These are phyloP conservation scores for Avena atlantica DNA, from an alignment of 176 grass and related monocot genomes.

Conservation along the genomic window DNA sequence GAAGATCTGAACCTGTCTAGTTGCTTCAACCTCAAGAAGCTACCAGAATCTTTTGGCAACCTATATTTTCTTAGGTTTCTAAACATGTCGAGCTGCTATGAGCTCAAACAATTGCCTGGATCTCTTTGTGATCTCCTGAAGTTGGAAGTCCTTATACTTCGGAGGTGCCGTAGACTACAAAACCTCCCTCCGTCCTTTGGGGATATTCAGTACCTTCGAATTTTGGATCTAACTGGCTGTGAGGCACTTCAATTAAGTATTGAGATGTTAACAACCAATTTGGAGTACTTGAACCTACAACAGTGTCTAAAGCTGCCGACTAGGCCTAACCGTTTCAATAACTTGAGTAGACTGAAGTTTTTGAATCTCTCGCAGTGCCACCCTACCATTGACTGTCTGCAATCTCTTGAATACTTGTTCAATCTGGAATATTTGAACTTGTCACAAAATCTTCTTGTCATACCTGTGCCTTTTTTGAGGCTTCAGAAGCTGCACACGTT, in stretches of 20 bases:
- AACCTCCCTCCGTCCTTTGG: conserved; percentile 32
- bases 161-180: conserved; percentile 35
- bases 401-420: conserved; percentile 30
- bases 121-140: conserved; percentile 28
- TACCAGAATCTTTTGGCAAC: conserved; percentile 51
- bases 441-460: conserved; percentile 11
- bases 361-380: conserved; percentile 37
- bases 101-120: conserved; percentile 32
- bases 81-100: conserved; percentile 46
- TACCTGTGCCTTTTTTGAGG: conserved; percentile 25
- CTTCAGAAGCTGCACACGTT: conserved; percentile 45
- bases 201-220: conserved; percentile 16
- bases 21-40: conserved; percentile 36
- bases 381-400: background rate
- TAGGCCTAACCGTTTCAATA: conserved; percentile 16
- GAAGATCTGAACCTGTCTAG: conserved; percentile 42
- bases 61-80: conserved; percentile 39
- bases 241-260: conserved; percentile 36
- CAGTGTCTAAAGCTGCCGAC: conserved; percentile 18
- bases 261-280: conserved; percentile 23
- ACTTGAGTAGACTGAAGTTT: conserved; percentile 40
- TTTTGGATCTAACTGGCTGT: conserved; percentile 37
- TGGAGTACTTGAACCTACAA: conserved; percentile 40
- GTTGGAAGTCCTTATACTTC: conserved; percentile 41
- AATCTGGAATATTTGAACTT: conserved; percentile 46